Base-by-base conservation (phyloP, 129 eudicot species). In the Centella asiatica region DNA sequence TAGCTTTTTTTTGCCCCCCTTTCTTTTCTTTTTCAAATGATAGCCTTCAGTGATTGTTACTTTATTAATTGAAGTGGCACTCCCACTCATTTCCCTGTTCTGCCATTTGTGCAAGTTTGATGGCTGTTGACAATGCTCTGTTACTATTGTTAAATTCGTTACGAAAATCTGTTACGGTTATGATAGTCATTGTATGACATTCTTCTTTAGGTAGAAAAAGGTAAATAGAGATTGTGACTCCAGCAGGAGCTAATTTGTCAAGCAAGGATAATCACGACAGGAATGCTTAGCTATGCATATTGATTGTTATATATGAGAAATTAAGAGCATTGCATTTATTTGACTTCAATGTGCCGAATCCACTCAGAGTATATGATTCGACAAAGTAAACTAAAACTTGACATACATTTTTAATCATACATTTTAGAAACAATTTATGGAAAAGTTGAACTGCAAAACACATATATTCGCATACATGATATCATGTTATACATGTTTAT, bases 401-500 rank as follows among this genome's bases (percentile, higher is more conserved):
- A 34, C 22, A 32, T 19, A 58, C 61, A 56, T 6, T 12, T 8
- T 28, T 29, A 10, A 54, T 54, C 59, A 25, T 54, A 54, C 62
- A 57, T 57, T 32, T 6, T 18, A 19, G 44, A 36, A 54, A 15
- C 57, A 60, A 6, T 33, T 15, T 44, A 57, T 51, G 18, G 25
- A 23, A 40, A 40, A 27, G 31, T 61, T 57, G 26, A 42, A 40
- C 19, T n/a, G 27, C 26, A 42, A 10, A 13, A 23, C 4, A 24
- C 32, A 23, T 40, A 39, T 4, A 44, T 7, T 15, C 26, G 19
- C n/a, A 8, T 42, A 48, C n/a, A n/a, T n/a, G n/a, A n/a, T n/a
- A n/a, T n/a, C n/a, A 53, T 26, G 19, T 54, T 40, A 17, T 7
- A 54, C 64, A 29, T 24, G 54, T 51, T 67, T 67, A 44, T 57